These are phyloP conservation scores for Danielia oregonensis DNA, from an alignment of 805 yeast genomes.

Conservation along the genomic window DNA sequence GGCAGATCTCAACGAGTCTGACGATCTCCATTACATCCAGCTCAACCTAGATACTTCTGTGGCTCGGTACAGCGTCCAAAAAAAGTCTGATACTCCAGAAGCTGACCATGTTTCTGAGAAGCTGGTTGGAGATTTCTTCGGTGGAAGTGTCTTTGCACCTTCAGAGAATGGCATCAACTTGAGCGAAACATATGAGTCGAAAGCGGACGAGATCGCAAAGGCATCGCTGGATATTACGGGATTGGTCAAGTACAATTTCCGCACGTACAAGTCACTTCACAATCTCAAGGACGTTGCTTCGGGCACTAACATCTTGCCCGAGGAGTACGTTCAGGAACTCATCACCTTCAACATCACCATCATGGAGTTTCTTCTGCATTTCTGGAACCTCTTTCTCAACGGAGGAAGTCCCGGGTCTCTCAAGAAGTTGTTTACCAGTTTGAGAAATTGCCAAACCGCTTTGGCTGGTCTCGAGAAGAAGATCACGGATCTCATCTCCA, in stretches of 20 bases:
- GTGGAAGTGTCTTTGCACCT: slow-evolving; percentile 12
- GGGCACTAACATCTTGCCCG: slow-evolving; percentile 34
- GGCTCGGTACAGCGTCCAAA: slow-evolving; percentile 16
- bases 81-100: slow-evolving; percentile 5
- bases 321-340: slow-evolving; percentile 27
- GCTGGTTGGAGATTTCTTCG: slow-evolving; percentile 8
- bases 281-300: slow-evolving; percentile 13
- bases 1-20: slow-evolving; percentile 48
- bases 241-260: slow-evolving; percentile 51
- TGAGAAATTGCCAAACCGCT: slow-evolving; percentile 31
- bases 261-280: slow-evolving; percentile 43
- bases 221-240: slow-evolving; percentile 43
- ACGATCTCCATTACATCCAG: slow-evolving; percentile 50
- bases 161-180: slow-evolving; percentile 19
- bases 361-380: slow-evolving; percentile 41
- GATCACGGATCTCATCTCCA: slow-evolving; percentile 11
- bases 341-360: slow-evolving; percentile 36
- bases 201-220: slow-evolving; percentile 35
- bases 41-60: slow-evolving; percentile 32
- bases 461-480: slow-evolving; percentile 26
- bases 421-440: slow-evolving; percentile 33
- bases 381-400: slow-evolving; percentile 37
- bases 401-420: slow-evolving; percentile 37
- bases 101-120: background rate
- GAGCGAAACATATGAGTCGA: slow-evolving; percentile 26